Base-by-base conservation (phyloP, 805 yeast genomes). In the Barnettozyma siamensis region DNA sequence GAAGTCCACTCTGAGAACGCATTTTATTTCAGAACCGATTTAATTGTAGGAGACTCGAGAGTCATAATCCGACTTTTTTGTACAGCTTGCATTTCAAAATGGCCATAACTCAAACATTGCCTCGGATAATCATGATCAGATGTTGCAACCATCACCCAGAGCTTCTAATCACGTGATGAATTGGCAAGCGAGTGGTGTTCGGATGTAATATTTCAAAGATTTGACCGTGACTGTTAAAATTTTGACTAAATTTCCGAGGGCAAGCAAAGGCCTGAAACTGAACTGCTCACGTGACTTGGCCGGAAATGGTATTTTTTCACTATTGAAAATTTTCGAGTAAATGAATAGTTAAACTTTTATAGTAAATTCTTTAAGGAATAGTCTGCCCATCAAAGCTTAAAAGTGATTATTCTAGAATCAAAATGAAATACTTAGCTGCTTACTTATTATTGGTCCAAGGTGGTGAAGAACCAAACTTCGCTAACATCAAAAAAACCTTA, bases 341-440 rank as follows among this genome's bases (percentile, higher is more conserved):
- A 7, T 26, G 24, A 18, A 15, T 38, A 11, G 21, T 37, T 33
- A 23, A 13, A 21, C 29, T 37, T 19, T 37, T 24, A 30, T 7
- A 42, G 11, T 11, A 13, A 27, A 16, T 35, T 37, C 50, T 33
- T 33, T 42, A 82, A 83, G 75, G 89, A 80, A 82, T 83, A 83
- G 89, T 83, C 91, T 76, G 91, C 87, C 48, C 19, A 40, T 38
- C 33, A 56, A 46, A 68, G 86, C 87, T 81, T 81, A 80, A 80
- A 78, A 70, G 78, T 78, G 86, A 80, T 80, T 80, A 80, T 80
- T 80, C 83, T 77, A 67, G 37, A 40, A 42, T 39, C 29, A 42
- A 43, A 44, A 55, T 85, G 93, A 85, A 83, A 75, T 85, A 85
- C 82, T 76, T 85, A 75, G 94, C 94, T 74, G 91, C 94, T 74